Base-by-base conservation (phyloP, 352 stramenopile genomes). In the Pythium rhizo-oryzae region DNA sequence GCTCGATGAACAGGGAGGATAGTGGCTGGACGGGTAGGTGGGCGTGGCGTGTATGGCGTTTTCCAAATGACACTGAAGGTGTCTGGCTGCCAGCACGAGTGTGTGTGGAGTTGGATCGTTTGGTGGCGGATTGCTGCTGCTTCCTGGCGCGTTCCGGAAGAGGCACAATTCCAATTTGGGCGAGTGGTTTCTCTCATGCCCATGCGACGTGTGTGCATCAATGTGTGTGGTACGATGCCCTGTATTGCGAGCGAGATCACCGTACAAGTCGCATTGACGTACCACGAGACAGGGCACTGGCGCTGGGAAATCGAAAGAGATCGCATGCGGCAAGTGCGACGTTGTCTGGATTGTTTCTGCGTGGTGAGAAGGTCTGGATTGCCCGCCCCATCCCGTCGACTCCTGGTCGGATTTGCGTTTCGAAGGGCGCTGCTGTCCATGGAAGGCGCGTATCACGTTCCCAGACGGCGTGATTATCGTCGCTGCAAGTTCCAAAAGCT, bases 71-170 rank as follows among this genome's bases (percentile, higher is more conserved):
- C 41, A 7, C n/a, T 7, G 41, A 4, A 13, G 8, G 15, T 47
- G 41, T n/a, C 41, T 47, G 41, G 4, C 41, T 47, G 41, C 13
- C 13, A 8, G 41, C 4, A 15, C 7, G 18, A 21, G 35, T 8
- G 6, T 15, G 35, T 11, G 8, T 11, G 35, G 8, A 16, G 41
- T 21, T 56, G 3, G 50, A 56, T 56, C 50, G 12, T n/a, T 18
- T 44, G 57, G 18, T 50, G 41, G 25, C 44, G 12, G 24, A 53
- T 30, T 53, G 25, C 23, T 43, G 41, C 24, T 16, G 25, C 41
- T 65, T 65, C 59, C 9, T 6, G 44, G 59, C 49, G 41, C 8
- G n/a, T 65, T 65, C 59, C 49, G 18, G 59, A 65, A 58, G n/a
- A 23, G 59, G 12, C 35, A 18, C 24, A 43, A 3, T 47, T 35